Evolutionary conservation across 768 basidiomycete genomes (phyloP), one percentile per base, ranked within the genome.

Genomic region (Russula olivacea): DNA sequence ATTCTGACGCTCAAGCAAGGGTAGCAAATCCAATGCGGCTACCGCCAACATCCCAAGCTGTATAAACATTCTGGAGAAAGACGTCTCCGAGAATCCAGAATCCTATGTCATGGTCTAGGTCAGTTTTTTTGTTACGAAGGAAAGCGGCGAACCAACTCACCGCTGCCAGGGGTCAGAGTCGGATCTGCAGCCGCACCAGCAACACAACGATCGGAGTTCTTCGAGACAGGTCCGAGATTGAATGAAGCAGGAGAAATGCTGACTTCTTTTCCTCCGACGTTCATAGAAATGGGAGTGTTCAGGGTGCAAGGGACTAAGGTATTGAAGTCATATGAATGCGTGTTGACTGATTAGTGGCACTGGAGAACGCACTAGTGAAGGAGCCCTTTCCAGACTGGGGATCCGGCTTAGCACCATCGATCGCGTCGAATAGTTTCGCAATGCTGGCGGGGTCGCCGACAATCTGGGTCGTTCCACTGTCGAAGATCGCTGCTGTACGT

Each of bases 401-500:
- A 32, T 21, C 41, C 10, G 41, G 12, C 7, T 36, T 9, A 17
- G 50, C 50, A 43, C 59, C 59, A 17, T 30, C n/a, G 15, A 60
- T 60, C 41, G 30, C n/a, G 9, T 45, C 3, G 43, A 53, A 53
- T 12, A 60, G 17, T 3, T 45, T 36, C 32, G 40, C 51, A 19
- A 60, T 60, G 15, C 15, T 3, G 17, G 6, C 7, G 4, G 57
- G 21, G 52, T 65, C 58, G 47, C 71, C 73, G 34, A 72, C 23
- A 59, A 74, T 68, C 32, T 70, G 60, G 10, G 72, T 72, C 8
- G 74, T 74, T 30, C 74, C 73, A 65, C 59, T 70, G 66, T 73
- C 74, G 58, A 75, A 71, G 66, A 74, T 68, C 43, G 75, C 57
- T 3, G 45, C 38, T 51, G 58, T 52, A 8, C 4, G 4, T 12